Evolutionary conservation across 2,329 filamentous ascomycete genomes (phyloP), one percentile per base, ranked within the genome.

Genomic region (Pseudomassariella vexata): DNA sequence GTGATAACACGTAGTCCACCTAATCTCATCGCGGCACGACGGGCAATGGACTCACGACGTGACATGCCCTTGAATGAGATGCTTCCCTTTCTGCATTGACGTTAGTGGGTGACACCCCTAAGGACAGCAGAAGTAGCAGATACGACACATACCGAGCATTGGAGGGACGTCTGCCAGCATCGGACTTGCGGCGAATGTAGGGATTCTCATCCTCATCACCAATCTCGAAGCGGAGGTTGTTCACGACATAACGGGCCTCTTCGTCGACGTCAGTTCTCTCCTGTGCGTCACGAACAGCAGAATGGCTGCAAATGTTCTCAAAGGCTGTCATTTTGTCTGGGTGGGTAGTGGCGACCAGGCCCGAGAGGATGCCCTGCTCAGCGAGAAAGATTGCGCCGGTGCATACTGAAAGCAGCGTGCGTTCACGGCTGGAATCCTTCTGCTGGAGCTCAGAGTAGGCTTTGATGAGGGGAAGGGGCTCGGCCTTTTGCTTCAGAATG

Each of bases 191-290:
- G 49, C 84, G 73, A 56, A 92, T 80, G 62, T 90, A 90, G 19
- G 84, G 84, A 60, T 86, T 90, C 59, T 88, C 81, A 41, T 89
- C 83, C 51, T 84, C 77, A 52, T 89, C 78, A 39, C 82, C 82
- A 46, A 92, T 68, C 48, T 92, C 85, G 57, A 90, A 94, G 47
- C 86, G 82, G 38, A 88, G 79, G 62, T 94, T 92, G 70, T 94
- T 94, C 57, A 94, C 86, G 14, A 94, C 85, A 55, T 92, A 94
- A 52, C 85, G 75, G 52, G 73, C 71, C 42, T 85, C 81, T 52
- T 92, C 85, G 51, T 90, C 73, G 42, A 92, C 82, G 52, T 92
- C 85, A 48, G 84, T 87, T 52, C 84, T 80, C 65, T 88, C 82
- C 35, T 77, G 73, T 45, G 83, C 67, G 56, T 85, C 78, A 41